Evolutionary conservation across 2,329 filamentous ascomycete genomes (phyloP), one percentile per base, ranked within the genome.

Genomic region (Phialophora chinensis): DNA sequence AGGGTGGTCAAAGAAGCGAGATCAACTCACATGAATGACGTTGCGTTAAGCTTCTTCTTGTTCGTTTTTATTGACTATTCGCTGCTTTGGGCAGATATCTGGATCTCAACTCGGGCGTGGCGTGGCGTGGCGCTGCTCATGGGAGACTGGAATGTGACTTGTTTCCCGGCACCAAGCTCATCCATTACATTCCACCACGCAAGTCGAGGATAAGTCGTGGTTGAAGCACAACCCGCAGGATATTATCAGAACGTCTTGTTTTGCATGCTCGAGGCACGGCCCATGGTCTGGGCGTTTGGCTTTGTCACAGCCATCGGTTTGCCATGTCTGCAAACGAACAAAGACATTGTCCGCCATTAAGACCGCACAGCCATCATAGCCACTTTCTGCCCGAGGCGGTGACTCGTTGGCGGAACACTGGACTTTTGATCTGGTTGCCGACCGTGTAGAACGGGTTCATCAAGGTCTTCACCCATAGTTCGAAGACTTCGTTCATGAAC

Each of bases 401-500:
- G 23, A 99, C 93, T 74, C 91, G 87, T 63, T 87, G 83, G 72
- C 91, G 86, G 77, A 99, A 99, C 1, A 97, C 86, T 0, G 92
- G 91, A 79, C 93, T 98, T 75, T 85, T 88, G 60, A 99, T 89
- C 73, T 91, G 89, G 84, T 91, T 91, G 71, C 96, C 94, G 63
- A 90, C 87, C 62, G 86, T 85, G 82, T 97, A 98, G 78, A 99
- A 99, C 0, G 95, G 95, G 76, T 88, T 98, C 95, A 99, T 98
- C 65, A 93, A 88, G 12, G 93, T 91, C 85, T 99, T 99, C 71
- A 97, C 87, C 90, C 94, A 99, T 72, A 89, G 92, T 80, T 99
- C 95, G 80, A 97, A 98, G 12, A 97, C 91, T 77, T 99, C 95
- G 17, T 86, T 85, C 82, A 99, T 97, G 82, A 98, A 99, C 79